A percentile compares a stretch with the other conserved stretches of the same genome.
Evolutionary conservation across 805 yeast genomes (phyloP).

Genomic region (Wickerhamiella alocasiicola): DNA sequence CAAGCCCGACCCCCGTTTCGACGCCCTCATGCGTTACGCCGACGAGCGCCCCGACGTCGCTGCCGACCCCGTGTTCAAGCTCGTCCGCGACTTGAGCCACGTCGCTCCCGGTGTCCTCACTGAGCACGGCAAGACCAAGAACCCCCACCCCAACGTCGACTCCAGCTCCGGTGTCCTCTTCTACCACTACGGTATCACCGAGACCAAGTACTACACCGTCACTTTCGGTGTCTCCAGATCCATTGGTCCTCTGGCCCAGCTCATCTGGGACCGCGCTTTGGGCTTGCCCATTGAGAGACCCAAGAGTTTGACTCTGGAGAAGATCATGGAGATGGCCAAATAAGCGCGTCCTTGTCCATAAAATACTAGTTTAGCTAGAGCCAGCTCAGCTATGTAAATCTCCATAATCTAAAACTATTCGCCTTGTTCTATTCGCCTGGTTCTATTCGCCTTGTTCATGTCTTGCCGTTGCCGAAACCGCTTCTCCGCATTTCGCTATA

Average conservation of each 20-base stretch:
- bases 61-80: slow-evolving; percentile 49
- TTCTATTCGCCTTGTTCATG: no score
- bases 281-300: slow-evolving; percentile 79
- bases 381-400: no score
- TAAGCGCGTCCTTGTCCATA: no score
- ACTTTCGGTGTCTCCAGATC: slow-evolving; percentile 75
- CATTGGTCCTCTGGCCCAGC: slow-evolving; percentile 65
- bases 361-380: no score
- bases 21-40: slow-evolving; percentile 62
- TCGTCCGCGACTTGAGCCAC: slow-evolving; percentile 52
- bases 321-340: slow-evolving; percentile 21
- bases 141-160: slow-evolving; percentile 79
- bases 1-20: slow-evolving; percentile 71
- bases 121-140: slow-evolving; percentile 73
- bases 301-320: slow-evolving; percentile 40
- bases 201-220: slow-evolving; percentile 64
- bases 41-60: slow-evolving; percentile 40
- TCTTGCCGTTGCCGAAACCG: no score
- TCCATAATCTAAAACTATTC: no score
- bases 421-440: no score
- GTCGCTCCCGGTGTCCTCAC: slow-evolving; percentile 65
- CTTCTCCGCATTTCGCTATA: no score
- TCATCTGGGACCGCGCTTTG: slow-evolving; percentile 63
- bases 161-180: slow-evolving; percentile 67
- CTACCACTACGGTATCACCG: slow-evolving; percentile 67